These are phyloP conservation scores for Scheffersomyces spartinae DNA, from an alignment of 805 yeast species.

Conservation along the genomic window DNA sequence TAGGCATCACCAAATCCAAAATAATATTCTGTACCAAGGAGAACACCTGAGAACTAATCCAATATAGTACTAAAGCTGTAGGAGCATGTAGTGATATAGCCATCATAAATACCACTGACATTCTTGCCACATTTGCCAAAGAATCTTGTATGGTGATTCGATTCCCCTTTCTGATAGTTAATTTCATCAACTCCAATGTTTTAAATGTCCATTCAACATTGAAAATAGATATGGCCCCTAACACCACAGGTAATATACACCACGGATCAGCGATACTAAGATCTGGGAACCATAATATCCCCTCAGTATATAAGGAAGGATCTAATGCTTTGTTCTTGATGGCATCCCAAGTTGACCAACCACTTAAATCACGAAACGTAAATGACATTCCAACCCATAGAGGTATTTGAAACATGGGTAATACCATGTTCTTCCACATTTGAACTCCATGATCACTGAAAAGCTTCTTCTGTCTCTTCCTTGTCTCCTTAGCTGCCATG, in stretches of 20 bases:
- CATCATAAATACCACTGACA: constrained; percentile 71
- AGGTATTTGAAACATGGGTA: constrained; percentile 80
- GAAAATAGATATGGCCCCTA: constrained; percentile 61
- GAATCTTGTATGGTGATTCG: constrained; percentile 54
- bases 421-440: constrained; percentile 63
- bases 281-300: constrained; percentile 51
- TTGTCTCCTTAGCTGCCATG: constrained; percentile 64
- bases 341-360: constrained; percentile 41
- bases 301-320: constrained; percentile 38
- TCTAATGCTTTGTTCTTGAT: constrained; percentile 37
- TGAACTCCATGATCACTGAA: constrained; percentile 61
- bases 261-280: constrained; percentile 50
- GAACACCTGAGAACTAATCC: constrained; percentile 77
- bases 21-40: constrained; percentile 68
- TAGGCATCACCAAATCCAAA: constrained; percentile 56
- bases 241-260: constrained; percentile 52
- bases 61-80: constrained; percentile 67
- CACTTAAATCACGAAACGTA: constrained; percentile 66
- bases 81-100: constrained; percentile 83
- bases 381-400: constrained; percentile 73
- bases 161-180: constrained; percentile 14
- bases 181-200: constrained; percentile 43
- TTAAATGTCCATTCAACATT: constrained; percentile 77
- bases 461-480: constrained; percentile 62
- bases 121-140: constrained; percentile 57